Evolutionary conservation across 73 alveolate species (phyloP).

Genomic region (Paramecium caudatum): DNA sequence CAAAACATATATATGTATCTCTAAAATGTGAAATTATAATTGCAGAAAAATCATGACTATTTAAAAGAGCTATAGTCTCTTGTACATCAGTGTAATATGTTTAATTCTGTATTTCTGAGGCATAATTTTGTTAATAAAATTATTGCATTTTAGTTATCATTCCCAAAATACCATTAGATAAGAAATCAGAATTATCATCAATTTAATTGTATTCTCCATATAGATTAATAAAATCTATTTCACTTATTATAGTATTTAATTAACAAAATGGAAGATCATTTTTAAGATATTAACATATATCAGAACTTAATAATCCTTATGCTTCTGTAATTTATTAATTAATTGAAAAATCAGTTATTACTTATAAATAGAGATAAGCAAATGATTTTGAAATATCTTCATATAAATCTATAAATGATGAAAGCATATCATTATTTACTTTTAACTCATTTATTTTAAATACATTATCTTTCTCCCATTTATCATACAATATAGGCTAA

Average conservation of each 20-base stretch:
- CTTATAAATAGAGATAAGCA: neutral
- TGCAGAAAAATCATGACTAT: neutral
- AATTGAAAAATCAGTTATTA: neutral
- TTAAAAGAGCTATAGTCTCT: neutral
- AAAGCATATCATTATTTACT: neutral
- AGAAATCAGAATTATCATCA: neutral
- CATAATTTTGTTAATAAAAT: constrained; percentile 25
- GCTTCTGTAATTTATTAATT: neutral
- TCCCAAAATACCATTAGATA: neutral
- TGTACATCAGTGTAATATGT: neutral
- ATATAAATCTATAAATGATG: neutral
- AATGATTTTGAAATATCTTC: neutral
- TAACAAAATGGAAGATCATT: neutral
- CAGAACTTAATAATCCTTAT: constrained; percentile 22
- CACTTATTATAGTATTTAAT: neutral
- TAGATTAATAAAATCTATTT: neutral
- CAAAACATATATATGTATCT: constrained; percentile 20
- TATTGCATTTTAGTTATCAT: neutral
- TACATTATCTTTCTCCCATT: neutral
- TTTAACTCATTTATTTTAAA: neutral
- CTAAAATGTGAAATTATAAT: constrained; percentile 19
- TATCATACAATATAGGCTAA: neutral
- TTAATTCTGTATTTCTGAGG: neutral
- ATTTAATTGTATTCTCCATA: neutral
- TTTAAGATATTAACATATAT: neutral